Evolutionary conservation across 1,284 basidiomycete species (phyloP), one percentile per base, ranked within the genome.

Genomic region (Cryptococcus wingfieldii): DNA sequence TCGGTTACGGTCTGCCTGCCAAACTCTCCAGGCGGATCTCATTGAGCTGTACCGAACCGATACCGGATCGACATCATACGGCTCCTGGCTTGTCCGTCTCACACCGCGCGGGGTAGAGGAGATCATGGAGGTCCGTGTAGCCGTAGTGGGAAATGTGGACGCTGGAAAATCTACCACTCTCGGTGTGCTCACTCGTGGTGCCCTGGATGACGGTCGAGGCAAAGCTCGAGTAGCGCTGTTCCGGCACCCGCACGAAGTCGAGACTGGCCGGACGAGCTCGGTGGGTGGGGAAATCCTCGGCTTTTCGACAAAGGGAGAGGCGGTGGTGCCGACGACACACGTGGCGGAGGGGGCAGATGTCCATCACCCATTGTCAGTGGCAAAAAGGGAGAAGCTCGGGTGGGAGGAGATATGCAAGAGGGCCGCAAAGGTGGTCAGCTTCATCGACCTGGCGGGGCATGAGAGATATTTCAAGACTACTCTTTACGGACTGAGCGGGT

Each of bases 391-490:
- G 78, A 93, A 90, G 76, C 79, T 95, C 56, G 85, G 86, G 9
- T 98, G 95, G 95, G 93, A 98, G 65, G 88, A 95, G 67, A 96
- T 98, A n/a, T 93, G 92, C 52, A 79, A 85, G 47, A 84, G 88
- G 65, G 86, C 90, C 0, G 86, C 91, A 44, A 98, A 98, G 77
- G 91, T 98, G 8, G 84, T 98, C 48, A 92, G 90, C 27, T 98
- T 98, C 73, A 96, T 90, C 64, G 90, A 96, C 75, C 78, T 96
- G 43, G 91, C 92, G 48, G 91, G 92, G 0, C 91, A 95, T 67
- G 90, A 94, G 75, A 82, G 87, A 73, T 82, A 82, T 60, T 77
- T 81, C 64, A 81, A 97, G 80, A 98, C 95, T 0, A 98, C 95
- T 5, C 79, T 98, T 46, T 97, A 95, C 66, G 95, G 95, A 1